A percentile compares a stretch with the other conserved stretches of the same genome.
Conservation (phyloP, 108 stramenopile species). For the Nannochloropsis gaditana region DNA sequence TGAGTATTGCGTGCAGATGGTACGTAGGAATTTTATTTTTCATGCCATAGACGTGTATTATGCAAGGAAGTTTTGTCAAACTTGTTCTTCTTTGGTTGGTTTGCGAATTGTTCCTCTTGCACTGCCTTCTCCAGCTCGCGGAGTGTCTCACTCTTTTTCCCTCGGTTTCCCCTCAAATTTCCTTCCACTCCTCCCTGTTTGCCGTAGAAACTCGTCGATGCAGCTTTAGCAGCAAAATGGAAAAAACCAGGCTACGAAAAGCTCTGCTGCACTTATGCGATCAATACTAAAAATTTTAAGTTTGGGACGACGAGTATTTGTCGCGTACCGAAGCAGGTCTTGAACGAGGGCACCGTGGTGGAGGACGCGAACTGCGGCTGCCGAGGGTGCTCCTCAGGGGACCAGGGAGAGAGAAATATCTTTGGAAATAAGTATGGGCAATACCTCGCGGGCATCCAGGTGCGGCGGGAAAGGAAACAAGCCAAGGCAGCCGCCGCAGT, state of each 20-base stretch:
- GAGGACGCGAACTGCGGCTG: slow-evolving; percentile 66
- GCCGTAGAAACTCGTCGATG: slow-evolving; percentile 85
- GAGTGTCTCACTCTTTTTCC: background rate
- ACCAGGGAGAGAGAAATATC: slow-evolving; percentile 83
- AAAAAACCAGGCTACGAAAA: slow-evolving; percentile 98
- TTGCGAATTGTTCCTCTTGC: too few relatives aligned
- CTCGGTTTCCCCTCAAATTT: background rate
- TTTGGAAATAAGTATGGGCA: slow-evolving; percentile 99
- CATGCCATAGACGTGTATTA: too few relatives aligned
- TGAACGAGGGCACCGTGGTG: slow-evolving; percentile 50
- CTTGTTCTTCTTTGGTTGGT: too few relatives aligned
- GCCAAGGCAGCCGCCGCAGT: slow-evolving; percentile 40
- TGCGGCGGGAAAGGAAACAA: slow-evolving; percentile 69
- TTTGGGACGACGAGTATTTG: slow-evolving; percentile 96
- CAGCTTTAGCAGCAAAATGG: slow-evolving; percentile 97
- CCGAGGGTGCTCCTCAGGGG: slow-evolving; percentile 90
- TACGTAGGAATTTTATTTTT: background rate
- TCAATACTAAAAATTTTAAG: slow-evolving; percentile 96
- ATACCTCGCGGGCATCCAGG: slow-evolving; percentile 93
- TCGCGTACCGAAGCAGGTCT: slow-evolving; percentile 60
- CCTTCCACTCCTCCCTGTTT: background rate
- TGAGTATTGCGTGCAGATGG: slow-evolving; percentile 84
- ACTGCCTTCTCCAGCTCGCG: background rate
- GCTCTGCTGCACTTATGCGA: slow-evolving; percentile 96
- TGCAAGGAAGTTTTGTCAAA: too few relatives aligned